Evolutionary conservation across 148 eudicot species (phyloP), one percentile per base, ranked within the genome.

Genomic region (Rhododendron griersonianum): DNA sequence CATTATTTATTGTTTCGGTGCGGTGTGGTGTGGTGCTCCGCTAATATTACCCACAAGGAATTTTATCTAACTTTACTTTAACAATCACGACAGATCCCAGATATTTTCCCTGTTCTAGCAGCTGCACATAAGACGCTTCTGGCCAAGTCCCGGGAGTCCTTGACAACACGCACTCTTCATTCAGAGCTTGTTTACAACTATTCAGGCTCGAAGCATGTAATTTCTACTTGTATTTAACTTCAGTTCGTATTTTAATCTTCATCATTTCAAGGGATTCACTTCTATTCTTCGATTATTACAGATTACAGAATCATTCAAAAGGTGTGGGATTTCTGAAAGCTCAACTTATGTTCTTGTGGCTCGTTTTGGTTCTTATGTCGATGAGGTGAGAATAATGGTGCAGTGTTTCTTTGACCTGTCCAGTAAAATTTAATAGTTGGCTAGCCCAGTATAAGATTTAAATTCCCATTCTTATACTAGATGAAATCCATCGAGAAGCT

Each of bases 171-270:
- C 59, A 94, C 98, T 71, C 89, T 90, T 65, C 99, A 94, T 89
- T 98, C 98, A 19, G 99, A 95, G 90, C 94, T 97, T 59, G 99
- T 97, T 30, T 97, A 91, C 90, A 97, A 94, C 82, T 97, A 94
- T 90, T 95, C 98, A 7, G 98, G 95, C 86, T 97, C 99, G 83
- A 95, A 97, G 89, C 98, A 97, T 89, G 98, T 97, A 93, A 87
- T 81, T 28, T 61, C 63, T 73, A 51, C 15, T 47, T 71, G 57
- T 11, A 50, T 81, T 33, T 80, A 48, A 25, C 39, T 18, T 73
- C 11, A 2, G 2, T 81, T 81, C 18, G 9, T 71, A 4, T 19
- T 83, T 48, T 11, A 39, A 53, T 21, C 11, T 83, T 74, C 45
- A 14, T 16, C 19, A 13, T 19, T 81, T 55, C 23, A 55, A 18